Conservation (phyloP, 179 eudicot genomes). For the Amaranthus tricolor region DNA sequence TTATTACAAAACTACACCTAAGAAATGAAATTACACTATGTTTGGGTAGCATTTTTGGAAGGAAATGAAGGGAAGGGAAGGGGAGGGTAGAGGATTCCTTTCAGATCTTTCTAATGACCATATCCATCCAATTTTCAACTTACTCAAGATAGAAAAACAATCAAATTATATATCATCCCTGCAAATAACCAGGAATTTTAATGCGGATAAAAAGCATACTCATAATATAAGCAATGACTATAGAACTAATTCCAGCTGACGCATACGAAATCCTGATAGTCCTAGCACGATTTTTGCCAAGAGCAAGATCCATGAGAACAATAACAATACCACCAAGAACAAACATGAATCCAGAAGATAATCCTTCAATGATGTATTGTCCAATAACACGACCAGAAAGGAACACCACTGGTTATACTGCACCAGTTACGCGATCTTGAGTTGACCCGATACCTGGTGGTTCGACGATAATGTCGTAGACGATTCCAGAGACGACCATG, state of each 20-base stretch:
- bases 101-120: too few relatives aligned
- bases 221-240: slow-evolving; percentile 68
- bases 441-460: slow-evolving; percentile 93
- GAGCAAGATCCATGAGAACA: slow-evolving; percentile 64
- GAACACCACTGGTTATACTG: slow-evolving; percentile 82
- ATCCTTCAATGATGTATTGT: slow-evolving; percentile 90
- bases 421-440: slow-evolving; percentile 67
- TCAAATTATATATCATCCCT: slow-evolving; percentile 4
- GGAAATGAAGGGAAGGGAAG: too few relatives aligned
- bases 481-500: slow-evolving; percentile 80
- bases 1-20: too few relatives aligned
- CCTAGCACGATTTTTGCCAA: slow-evolving; percentile 53
- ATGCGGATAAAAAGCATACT: slow-evolving; percentile 88
- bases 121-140: too few relatives aligned
- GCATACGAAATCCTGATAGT: slow-evolving; percentile 63
- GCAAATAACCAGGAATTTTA: slow-evolving; percentile 81
- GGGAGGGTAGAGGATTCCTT: too few relatives aligned
- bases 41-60: too few relatives aligned
- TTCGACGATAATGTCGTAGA: slow-evolving; percentile 90
- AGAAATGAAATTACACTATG: too few relatives aligned
- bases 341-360: slow-evolving; percentile 87
- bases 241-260: slow-evolving; percentile 45
- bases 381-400: slow-evolving; percentile 91
- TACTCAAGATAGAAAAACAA: too few relatives aligned
- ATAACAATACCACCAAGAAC: slow-evolving; percentile 81